These are phyloP conservation scores for Pyricularia grisea DNA, from an alignment of 2,329 filamentous ascomycete species.

Conservation along the genomic window DNA sequence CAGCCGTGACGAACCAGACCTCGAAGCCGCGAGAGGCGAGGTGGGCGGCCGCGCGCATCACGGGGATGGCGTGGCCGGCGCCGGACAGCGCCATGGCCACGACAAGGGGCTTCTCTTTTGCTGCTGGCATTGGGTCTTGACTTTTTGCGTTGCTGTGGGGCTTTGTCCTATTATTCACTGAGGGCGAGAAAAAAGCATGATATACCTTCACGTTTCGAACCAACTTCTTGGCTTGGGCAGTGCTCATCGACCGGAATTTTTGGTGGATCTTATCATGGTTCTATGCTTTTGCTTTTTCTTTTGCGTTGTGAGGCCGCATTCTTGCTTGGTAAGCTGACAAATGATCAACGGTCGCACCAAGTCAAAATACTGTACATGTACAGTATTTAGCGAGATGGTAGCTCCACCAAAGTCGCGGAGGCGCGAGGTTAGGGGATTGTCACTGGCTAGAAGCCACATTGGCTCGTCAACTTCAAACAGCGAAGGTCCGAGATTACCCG, in stretches of 20 bases:
- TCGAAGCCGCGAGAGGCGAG: slow-evolving; percentile 7
- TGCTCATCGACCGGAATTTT: background rate
- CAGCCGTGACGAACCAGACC: background rate
- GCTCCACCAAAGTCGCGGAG: background rate
- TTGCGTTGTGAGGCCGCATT: too few species aligned
- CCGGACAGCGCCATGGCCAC: background rate
- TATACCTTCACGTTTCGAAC: background rate
- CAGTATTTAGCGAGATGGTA: too few species aligned
- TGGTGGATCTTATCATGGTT: background rate
- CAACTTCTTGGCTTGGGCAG: background rate
- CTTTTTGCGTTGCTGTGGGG: background rate
- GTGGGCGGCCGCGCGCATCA: background rate
- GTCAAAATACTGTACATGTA: too few species aligned
- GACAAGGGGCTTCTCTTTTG: slow-evolving; percentile 1
- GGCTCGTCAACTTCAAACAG: background rate
- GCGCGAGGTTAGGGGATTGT: background rate
- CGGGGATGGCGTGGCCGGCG: slow-evolving; percentile 4
- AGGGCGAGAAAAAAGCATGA: too few species aligned
- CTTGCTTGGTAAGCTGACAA: background rate
- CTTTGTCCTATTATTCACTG: background rate
- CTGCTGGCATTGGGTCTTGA: background rate
- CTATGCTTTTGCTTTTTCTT: background rate
- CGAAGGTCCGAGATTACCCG: background rate
- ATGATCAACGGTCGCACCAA: background rate
- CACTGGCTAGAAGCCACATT: background rate